Base-by-base conservation (phyloP, 805 yeast species). In the Metschnikowia shivogae region DNA sequence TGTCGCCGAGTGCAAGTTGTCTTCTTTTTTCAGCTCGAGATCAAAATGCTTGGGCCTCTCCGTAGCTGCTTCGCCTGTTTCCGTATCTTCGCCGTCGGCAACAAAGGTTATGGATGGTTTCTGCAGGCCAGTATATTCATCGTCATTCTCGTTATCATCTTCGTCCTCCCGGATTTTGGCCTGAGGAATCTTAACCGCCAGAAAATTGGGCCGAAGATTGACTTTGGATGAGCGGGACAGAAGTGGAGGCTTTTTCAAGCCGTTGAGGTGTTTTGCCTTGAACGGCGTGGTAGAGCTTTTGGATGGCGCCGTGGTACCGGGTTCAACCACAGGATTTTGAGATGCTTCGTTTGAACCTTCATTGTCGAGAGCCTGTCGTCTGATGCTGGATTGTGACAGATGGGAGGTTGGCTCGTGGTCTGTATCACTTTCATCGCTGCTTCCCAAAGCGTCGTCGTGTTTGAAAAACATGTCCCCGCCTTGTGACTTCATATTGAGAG, bases 401-500 rank as follows among this genome's bases (percentile, higher is more conserved):
- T 48, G 44, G 14, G 36, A 30, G 28, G 9, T 39, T 24, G 42
- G 50, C 13, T 56, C 65, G 10, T 52, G 55, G 8, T 60, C 63
- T 8, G 54, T 55, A 17, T 53, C 61, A 28, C 59, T 55, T n/a
- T 59, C 59, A 17, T 58, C 64, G 29, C 56, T 56, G n/a, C 55
- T 51, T 11, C 52, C 59, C 22, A 60, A 47, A 0, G 62, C 52
- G 31, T 60, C 56, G 3, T 49, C 53, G 42, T 63, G 58, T 13
- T 55, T 52, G 47, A 61, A 62, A 36, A 63, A 62, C 34, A 56
- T 51, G 33, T 63, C 63, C 0, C 67, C 65, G 4, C 59, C 58
- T 44, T 64, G 70, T 3, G 92, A 78, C 46, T 82, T 82, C 83
- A 90, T 86, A 41, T 84, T 82, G 47, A 87, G 76, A 1, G 93